Evolutionary conservation across 495 filamentous ascomycete species (phyloP).

Genomic region (Penicillium waksmanii): DNA sequence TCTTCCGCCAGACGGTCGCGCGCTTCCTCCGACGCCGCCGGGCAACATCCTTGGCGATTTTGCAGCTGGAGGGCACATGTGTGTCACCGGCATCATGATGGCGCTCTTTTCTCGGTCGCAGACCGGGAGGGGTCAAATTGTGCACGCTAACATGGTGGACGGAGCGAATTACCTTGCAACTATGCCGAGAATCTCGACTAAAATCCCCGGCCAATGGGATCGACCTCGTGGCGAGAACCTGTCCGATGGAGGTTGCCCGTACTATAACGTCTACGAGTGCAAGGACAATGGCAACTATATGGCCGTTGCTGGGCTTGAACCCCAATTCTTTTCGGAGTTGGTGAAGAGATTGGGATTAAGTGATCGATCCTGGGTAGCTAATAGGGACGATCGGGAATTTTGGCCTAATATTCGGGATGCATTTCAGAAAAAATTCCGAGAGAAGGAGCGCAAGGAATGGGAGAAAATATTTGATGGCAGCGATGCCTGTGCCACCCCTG

Average conservation of each 20-base stretch:
- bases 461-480: constrained; percentile 74
- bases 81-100: constrained; percentile 52
- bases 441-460: constrained; percentile 72
- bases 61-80: constrained; percentile 71
- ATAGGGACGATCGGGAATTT: constrained; percentile 46
- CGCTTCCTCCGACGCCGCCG: constrained; percentile 54
- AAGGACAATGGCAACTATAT: constrained; percentile 70
- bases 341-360: constrained; percentile 57
- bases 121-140: constrained; percentile 70
- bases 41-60: constrained; percentile 79
- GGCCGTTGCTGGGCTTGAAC: constrained; percentile 79
- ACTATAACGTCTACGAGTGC: constrained; percentile 76
- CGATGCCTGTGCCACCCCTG: constrained; percentile 85
- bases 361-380: constrained; percentile 28
- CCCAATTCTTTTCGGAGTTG: constrained; percentile 66
- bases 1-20: constrained; percentile 50
- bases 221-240: constrained; percentile 65
- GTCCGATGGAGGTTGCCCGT: constrained; percentile 75
- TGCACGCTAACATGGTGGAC: constrained; percentile 89
- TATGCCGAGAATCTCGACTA: constrained; percentile 62
- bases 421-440: constrained; percentile 61
- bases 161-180: constrained; percentile 68
- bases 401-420: constrained; percentile 62
- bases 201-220: constrained; percentile 55
- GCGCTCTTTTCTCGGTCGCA: constrained; percentile 26